phyloP scores from a whole-genome alignment of 2,329 filamentous ascomycete species.

The Colletotrichum neosansevieriae region DNA sequence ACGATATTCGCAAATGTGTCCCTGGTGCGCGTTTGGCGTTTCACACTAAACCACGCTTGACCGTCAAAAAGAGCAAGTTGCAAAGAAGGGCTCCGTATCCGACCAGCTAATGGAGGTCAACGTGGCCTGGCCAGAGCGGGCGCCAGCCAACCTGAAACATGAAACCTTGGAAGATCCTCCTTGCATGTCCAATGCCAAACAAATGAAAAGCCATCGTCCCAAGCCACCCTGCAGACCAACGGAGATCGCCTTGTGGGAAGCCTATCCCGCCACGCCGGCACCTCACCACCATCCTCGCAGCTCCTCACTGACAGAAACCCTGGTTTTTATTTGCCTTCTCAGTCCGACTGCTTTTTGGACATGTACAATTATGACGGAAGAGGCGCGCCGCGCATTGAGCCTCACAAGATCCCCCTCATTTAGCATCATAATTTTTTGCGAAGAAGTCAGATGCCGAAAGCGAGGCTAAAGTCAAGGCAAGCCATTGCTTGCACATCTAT shows the following conservation, averaged over 20 bases:
- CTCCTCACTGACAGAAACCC: constrained; percentile 11
- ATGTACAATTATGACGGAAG: constrained; percentile 10
- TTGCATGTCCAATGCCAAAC: constrained; percentile 30
- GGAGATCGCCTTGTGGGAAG: constrained; percentile 35
- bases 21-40: constrained; percentile 18
- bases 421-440: neutral
- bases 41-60: constrained; percentile 22
- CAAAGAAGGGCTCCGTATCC: constrained; percentile 24
- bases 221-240: constrained; percentile 31
- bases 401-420: neutral
- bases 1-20: constrained; percentile 23
- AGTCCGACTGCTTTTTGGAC: neutral
- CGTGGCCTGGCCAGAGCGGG: constrained; percentile 37
- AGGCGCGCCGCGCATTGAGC: constrained; percentile 11
- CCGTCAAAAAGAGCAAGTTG: constrained; percentile 20
- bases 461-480: constrained; percentile 2
- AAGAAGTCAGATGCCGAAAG: constrained; percentile 20
- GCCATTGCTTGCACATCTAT: constrained; percentile 1
- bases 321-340: neutral
- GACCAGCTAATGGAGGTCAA: constrained; percentile 34
- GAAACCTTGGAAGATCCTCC: constrained; percentile 38
- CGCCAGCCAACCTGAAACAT: constrained; percentile 37
- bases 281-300: constrained; percentile 15
- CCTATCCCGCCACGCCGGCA: constrained; percentile 23
- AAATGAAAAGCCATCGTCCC: constrained; percentile 10